Evolutionary conservation across 2,329 filamentous ascomycete genomes (phyloP).

Genomic region (Metarhizium brunneum): DNA sequence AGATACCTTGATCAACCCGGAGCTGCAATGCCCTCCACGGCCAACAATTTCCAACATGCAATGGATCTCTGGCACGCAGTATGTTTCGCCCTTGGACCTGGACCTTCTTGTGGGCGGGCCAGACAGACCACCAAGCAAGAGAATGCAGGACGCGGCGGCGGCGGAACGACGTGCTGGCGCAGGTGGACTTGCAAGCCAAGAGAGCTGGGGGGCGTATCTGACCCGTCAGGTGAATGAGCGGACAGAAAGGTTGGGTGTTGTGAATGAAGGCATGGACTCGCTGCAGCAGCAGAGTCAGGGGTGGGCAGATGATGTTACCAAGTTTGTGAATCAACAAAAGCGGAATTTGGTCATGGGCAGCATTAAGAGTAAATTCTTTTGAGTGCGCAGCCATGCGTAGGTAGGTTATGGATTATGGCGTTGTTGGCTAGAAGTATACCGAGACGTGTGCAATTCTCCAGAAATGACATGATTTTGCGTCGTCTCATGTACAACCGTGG

Average conservation of each 20-base stretch:
- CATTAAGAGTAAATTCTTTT: slow-evolving; percentile 50
- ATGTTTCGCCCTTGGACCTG: slow-evolving; percentile 77
- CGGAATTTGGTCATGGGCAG: slow-evolving; percentile 68
- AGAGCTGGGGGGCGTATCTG: slow-evolving; percentile 73
- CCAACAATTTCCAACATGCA: slow-evolving; percentile 93
- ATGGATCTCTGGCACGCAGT: slow-evolving; percentile 93
- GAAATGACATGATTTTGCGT: background rate
- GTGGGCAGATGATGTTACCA: slow-evolving; percentile 82
- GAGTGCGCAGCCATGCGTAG: background rate
- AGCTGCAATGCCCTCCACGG: slow-evolving; percentile 63
- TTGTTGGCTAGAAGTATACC: background rate
- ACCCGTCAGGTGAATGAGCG: slow-evolving; percentile 80
- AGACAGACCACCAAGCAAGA: slow-evolving; percentile 78
- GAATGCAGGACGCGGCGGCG: slow-evolving; percentile 72
- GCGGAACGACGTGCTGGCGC: slow-evolving; percentile 58
- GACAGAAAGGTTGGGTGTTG: slow-evolving; percentile 75
- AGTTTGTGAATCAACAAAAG: slow-evolving; percentile 83
- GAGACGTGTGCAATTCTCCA: background rate
- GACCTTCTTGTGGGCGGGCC: slow-evolving; percentile 86
- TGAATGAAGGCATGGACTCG: slow-evolving; percentile 77
- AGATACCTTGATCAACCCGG: slow-evolving; percentile 74
- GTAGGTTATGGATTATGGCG: background rate
- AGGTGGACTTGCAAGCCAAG: slow-evolving; percentile 27
- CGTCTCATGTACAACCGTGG: no score
- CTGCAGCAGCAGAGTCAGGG: slow-evolving; percentile 71